phyloP scores from a whole-genome alignment of 78 protist genomes.

The Isochrysis galbana region DNA sequence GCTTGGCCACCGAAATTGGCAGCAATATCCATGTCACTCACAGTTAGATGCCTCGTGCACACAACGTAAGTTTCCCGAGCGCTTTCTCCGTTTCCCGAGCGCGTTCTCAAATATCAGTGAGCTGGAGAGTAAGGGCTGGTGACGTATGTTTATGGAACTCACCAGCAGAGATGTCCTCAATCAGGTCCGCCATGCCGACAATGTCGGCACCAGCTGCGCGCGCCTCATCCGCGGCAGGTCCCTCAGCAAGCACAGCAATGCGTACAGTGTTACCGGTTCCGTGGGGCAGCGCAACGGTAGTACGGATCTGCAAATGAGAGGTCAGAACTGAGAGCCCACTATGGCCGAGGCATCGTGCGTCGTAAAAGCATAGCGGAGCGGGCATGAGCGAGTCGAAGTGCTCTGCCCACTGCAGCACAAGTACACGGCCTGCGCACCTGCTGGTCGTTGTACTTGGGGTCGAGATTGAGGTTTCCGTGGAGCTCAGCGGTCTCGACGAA shows the following conservation, averaged over 20 bases:
- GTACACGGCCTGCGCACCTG: too few species aligned
- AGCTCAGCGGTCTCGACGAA: constrained; percentile 36
- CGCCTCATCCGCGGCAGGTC: background rate
- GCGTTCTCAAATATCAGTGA: too few species aligned
- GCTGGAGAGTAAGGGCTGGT: too few species aligned
- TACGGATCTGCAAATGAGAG: constrained; percentile 26
- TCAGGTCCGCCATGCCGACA: constrained; percentile 31
- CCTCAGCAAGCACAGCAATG: constrained; percentile 33
- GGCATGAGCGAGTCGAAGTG: too few species aligned
- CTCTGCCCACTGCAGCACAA: too few species aligned
- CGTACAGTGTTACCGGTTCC: constrained; percentile 44
- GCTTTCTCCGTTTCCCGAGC: too few species aligned
- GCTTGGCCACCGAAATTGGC: too few species aligned
- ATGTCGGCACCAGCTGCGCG: constrained; percentile 45
- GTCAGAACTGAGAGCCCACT: background rate
- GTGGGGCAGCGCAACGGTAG: constrained; percentile 46
- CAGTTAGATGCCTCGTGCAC: too few species aligned
- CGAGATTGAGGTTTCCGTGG: background rate
- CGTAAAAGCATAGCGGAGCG: background rate
- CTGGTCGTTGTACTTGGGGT: constrained; percentile 36
- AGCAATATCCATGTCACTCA: too few species aligned
- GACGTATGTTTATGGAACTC: too few species aligned
- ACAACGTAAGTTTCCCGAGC: too few species aligned
- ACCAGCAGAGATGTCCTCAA: constrained; percentile 17
- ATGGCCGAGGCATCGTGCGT: background rate